Percentiles rank a stretch among this genome's conserved stretches.
phyloP scores from a whole-genome alignment of 2,329 filamentous ascomycete genomes.

The Monosporascus ibericus region DNA sequence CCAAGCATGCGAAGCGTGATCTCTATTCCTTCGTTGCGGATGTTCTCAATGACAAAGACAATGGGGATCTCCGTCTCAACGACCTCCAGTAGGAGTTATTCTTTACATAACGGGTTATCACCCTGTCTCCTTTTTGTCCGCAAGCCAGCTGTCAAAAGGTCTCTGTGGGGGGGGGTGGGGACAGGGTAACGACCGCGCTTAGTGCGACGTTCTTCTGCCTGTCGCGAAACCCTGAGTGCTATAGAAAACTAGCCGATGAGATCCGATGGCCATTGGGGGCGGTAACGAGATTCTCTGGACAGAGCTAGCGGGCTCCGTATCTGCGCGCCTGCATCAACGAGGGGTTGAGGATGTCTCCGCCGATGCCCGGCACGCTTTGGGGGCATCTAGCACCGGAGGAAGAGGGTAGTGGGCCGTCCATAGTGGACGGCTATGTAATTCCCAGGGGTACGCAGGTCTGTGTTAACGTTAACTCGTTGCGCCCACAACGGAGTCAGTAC shows the following conservation, averaged over 20 bases:
- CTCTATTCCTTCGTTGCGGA: constrained; percentile 42
- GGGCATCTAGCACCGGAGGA: constrained; percentile 2
- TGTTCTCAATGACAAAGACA: background rate
- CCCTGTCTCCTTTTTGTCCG: no score
- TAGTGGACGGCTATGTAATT: constrained; percentile 10
- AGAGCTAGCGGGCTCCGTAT: constrained; percentile 7
- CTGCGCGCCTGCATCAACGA: constrained; percentile 17
- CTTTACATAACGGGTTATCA: constrained; percentile 8
- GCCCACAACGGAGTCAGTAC: constrained; percentile 6
- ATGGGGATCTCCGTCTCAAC: constrained; percentile 1
- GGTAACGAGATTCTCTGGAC: constrained; percentile 6
- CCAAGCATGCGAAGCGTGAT: constrained; percentile 28
- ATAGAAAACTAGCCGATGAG: constrained; percentile 8
- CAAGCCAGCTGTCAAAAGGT: background rate
- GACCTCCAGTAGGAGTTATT: constrained; percentile 10
- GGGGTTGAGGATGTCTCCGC: constrained; percentile 13
- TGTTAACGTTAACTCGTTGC: constrained; percentile 8
- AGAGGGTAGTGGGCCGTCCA: background rate
- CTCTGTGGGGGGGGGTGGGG: constrained; percentile 34
- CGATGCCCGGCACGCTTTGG: constrained; percentile 8
- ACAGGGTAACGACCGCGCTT: constrained; percentile 15
- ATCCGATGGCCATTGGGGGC: constrained; percentile 8
- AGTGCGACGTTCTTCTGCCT: constrained; percentile 17
- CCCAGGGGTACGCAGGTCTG: constrained; percentile 5
- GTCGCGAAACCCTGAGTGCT: constrained; percentile 11